phyloP scores from a whole-genome alignment of 306 rosid genomes.

The Trichosanthes cucumerina region DNA sequence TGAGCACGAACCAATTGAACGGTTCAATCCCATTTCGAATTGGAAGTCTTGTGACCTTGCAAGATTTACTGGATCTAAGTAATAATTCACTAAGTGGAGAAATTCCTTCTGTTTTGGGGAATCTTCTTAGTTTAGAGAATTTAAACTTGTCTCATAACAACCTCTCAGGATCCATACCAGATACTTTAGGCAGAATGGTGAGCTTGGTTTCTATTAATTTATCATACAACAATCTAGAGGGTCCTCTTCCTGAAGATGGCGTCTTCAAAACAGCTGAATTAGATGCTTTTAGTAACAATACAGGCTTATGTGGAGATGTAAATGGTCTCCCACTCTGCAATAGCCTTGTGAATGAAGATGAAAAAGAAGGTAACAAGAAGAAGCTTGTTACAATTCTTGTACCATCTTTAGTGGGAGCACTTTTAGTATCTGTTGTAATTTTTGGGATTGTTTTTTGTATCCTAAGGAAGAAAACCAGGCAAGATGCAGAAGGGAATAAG shows the following conservation, averaged over 20 bases:
- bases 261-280: conserved; percentile 25
- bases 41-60: conserved; percentile 30
- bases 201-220: conserved; percentile 33
- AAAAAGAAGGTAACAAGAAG: conserved; percentile 6
- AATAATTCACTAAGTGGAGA: conserved; percentile 34
- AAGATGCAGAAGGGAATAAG: background rate
- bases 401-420: conserved; percentile 22
- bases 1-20: conserved; percentile 32
- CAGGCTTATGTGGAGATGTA: conserved; percentile 24
- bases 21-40: conserved; percentile 38
- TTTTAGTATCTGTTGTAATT: conserved; percentile 2
- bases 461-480: conserved; percentile 14
- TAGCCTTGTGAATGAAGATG: background rate
- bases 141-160: conserved; percentile 41
- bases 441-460: conserved; percentile 4
- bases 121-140: conserved; percentile 30
- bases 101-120: conserved; percentile 27
- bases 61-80: conserved; percentile 39
- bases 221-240: conserved; percentile 41
- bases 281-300: conserved; percentile 29
- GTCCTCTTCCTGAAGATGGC: conserved; percentile 25
- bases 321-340: conserved; percentile 22
- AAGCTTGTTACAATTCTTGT: conserved; percentile 15
- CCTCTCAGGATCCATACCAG: conserved; percentile 37
- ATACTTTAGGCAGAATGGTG: conserved; percentile 21